These are phyloP conservation scores for Brassica hybrid DNA, from an alignment of 441 rosid species.

Conservation along the genomic window DNA sequence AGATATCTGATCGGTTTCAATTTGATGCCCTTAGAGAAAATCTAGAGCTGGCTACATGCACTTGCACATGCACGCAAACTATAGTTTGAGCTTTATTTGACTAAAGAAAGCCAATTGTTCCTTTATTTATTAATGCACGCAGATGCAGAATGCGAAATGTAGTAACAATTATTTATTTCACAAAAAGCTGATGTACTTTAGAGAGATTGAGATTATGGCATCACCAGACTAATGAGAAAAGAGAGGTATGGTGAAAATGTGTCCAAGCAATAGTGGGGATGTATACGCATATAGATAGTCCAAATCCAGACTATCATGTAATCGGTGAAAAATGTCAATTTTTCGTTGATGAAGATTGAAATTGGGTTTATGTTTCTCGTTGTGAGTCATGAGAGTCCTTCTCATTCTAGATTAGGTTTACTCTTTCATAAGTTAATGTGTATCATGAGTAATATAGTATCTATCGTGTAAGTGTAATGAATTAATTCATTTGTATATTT, in stretches of 20 bases:
- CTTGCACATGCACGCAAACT: no score
- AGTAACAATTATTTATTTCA: conserved; percentile 10
- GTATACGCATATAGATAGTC: no score
- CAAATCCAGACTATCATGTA: conserved; percentile 30
- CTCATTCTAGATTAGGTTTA: not conserved
- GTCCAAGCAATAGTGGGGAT: conserved; percentile 41
- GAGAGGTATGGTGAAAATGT: conserved; percentile 41
- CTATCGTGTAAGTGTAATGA: not conserved
- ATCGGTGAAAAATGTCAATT: not conserved
- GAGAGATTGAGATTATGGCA: conserved; percentile 20
- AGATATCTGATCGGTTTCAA: not conserved
- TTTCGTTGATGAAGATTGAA: not conserved
- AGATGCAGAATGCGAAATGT: conserved; percentile 15
- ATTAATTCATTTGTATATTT: not conserved
- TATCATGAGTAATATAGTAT: not conserved
- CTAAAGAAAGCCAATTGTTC: not conserved
- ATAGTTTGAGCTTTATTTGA: not conserved
- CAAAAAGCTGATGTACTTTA: not conserved
- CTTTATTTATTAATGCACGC: not conserved
- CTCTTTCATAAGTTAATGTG: not conserved
- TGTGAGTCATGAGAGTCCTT: not conserved
- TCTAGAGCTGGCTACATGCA: not conserved
- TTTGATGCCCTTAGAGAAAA: not conserved
- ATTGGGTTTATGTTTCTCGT: not conserved
- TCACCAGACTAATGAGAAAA: conserved; percentile 61